These are phyloP conservation scores for Zymoseptoria brevis DNA, from an alignment of 2,329 filamentous ascomycete species.

Conservation along the genomic window DNA sequence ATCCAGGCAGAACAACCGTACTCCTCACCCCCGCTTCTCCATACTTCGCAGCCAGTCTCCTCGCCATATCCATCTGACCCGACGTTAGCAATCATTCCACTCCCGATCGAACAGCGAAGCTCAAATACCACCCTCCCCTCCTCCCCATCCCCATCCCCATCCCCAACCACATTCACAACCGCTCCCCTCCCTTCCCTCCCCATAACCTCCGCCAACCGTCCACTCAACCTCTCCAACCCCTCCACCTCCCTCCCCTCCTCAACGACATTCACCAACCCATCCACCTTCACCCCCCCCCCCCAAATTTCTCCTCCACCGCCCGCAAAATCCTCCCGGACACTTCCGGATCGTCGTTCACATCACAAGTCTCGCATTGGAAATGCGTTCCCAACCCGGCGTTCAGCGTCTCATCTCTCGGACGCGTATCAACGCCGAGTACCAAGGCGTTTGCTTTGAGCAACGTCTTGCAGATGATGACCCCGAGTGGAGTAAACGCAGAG, in stretches of 20 bases:
- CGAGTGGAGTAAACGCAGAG: constrained; percentile 12
- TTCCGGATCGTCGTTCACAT: constrained; percentile 2
- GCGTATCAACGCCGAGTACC: constrained; percentile 17
- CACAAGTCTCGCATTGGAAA: constrained; percentile 16
- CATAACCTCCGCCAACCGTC: constrained; percentile 8
- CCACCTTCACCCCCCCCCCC: constrained; percentile 11
- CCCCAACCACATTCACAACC: constrained; percentile 8
- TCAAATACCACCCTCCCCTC: not conserved
- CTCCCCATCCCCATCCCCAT: not conserved
- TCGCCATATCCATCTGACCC: constrained; percentile 5
- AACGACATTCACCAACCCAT: constrained; percentile 13
- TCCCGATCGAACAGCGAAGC: not conserved
- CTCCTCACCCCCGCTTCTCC: constrained; percentile 2
- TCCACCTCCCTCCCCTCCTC: not conserved
- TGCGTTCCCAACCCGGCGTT: constrained; percentile 17
- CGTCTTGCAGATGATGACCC: constrained; percentile 17
- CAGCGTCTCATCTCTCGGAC: constrained; percentile 10
- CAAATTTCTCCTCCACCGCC: constrained; percentile 16
- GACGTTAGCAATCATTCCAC: not conserved
- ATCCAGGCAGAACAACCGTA: constrained; percentile 6
- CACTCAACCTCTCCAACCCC: constrained; percentile 2
- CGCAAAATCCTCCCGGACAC: constrained; percentile 4
- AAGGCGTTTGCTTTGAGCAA: constrained; percentile 19
- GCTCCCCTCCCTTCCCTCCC: constrained; percentile 9
- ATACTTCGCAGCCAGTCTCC: not conserved